A percentile compares a stretch with the other conserved stretches of the same genome.
Conservation (phyloP, 169 alveolate genomes). For the Neospora caninum region DNA sequence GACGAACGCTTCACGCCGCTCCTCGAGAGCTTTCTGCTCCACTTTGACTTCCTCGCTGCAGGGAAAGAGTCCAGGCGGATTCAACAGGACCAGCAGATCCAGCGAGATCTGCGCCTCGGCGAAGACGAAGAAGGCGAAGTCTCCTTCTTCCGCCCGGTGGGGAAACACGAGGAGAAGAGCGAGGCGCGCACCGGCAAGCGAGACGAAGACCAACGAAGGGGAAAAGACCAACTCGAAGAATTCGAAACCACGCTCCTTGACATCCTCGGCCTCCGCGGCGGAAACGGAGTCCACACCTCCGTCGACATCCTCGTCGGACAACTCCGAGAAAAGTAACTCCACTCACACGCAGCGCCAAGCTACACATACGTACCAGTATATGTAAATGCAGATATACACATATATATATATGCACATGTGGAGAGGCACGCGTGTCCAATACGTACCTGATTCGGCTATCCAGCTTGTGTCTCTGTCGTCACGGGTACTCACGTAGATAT, state of each 20-base stretch:
- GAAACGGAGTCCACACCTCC: not conserved
- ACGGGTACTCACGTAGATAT: not conserved
- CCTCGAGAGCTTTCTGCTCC: constrained; percentile 20
- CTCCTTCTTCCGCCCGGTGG: not conserved
- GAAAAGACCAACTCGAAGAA: not conserved
- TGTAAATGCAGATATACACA: not conserved
- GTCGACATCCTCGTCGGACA: constrained; percentile 18
- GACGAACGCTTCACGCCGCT: constrained; percentile 6
- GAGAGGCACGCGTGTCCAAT: too few relatives aligned
- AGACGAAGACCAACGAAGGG: not conserved
- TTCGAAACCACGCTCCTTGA: not conserved
- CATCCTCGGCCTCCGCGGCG: constrained; percentile 5
- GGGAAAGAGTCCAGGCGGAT: not conserved
- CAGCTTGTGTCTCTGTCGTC: too few relatives aligned
- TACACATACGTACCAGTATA: not conserved
- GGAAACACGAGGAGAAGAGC: not conserved
- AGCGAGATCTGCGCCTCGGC: not conserved
- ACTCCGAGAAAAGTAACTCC: not conserved
- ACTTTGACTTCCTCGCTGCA: constrained; percentile 39
- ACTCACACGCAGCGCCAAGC: not conserved
- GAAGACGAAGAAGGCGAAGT: constrained; percentile 10
- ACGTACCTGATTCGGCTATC: too few relatives aligned
- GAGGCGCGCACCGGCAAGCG: not conserved
- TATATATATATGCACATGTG: not conserved
- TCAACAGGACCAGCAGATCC: constrained; percentile 23